These are phyloP conservation scores for Suillus hirtellus DNA, from an alignment of 768 basidiomycete species.

Conservation along the genomic window DNA sequence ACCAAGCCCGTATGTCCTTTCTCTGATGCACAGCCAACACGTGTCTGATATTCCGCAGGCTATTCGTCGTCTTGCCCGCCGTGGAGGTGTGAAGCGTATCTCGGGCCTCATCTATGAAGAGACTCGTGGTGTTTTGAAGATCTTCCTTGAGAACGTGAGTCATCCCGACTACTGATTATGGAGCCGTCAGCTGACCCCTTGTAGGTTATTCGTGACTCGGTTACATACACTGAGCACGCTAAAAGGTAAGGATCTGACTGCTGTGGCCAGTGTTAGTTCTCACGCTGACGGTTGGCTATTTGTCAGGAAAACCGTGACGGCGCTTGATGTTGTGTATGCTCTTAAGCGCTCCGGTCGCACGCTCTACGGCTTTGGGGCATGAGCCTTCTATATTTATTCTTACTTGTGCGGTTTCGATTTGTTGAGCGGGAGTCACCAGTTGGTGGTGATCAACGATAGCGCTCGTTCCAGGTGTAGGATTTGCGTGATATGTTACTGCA, in stretches of 20 bases:
- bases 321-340: slow-evolving; percentile 80
- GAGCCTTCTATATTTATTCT: slow-evolving; percentile 21
- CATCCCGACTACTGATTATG: slow-evolving; percentile 22
- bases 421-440: not conserved
- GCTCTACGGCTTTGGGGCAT: slow-evolving; percentile 82
- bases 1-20: slow-evolving; percentile 44
- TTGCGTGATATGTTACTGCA: not conserved
- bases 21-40: slow-evolving; percentile 24
- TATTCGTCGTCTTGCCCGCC: slow-evolving; percentile 85
- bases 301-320: slow-evolving; percentile 77
- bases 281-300: slow-evolving; percentile 8
- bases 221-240: slow-evolving; percentile 93
- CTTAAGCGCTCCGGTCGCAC: slow-evolving; percentile 76
- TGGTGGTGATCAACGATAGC: not conserved
- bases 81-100: slow-evolving; percentile 93
- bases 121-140: slow-evolving; percentile 89
- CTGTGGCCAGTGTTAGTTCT: not conserved
- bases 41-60: slow-evolving; percentile 65
- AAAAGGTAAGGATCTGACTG: slow-evolving; percentile 47
- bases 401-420: not conserved
- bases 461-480: not conserved
- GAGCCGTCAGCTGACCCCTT: slow-evolving; percentile 14
- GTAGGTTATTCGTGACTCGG: slow-evolving; percentile 87
- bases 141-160: slow-evolving; percentile 81
- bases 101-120: slow-evolving; percentile 90